Base-by-base conservation (phyloP, 805 yeast genomes). In the Metschnikowia henanensis region DNA sequence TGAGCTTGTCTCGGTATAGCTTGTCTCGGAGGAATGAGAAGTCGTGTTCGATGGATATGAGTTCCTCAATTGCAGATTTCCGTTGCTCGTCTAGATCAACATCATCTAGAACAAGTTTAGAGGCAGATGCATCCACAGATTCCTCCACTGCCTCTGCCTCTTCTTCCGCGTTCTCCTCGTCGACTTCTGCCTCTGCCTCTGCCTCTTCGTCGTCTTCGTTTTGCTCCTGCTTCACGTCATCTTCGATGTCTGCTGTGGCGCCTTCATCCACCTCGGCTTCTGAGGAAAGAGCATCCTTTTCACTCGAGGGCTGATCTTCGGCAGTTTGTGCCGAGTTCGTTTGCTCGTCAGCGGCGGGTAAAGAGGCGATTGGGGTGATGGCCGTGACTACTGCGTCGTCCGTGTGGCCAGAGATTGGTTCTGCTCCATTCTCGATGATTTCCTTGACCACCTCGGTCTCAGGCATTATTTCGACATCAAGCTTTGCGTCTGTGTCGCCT, bases 1-100 rank as follows among this genome's bases (percentile, higher is more conserved):
- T 72, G 58, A 91, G 68, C 61, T 88, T 91, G 60, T 90, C 96
- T 47, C 85, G 90, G 63, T 86, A 92, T 38, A 94, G 69, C 56
- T 78, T 77, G 62, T 94, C 97, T 50, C 97, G 79, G 43, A 92
- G 72, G 49, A 78, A 74, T 6, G 98, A 97, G 72, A 91, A 94
- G 42, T 84, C 85, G 32, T 83, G 72, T 61, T 94, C 99, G 45
- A 94, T 89, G 19, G 77, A 79, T 2, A 90, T 84, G 40, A 94
- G 77, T 40, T 80, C 84, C 39, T 78, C 76, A 40, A 92, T 70
- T 2, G 96, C 96, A 20, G 75, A 73, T 44, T 76, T 72, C 12
- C 94, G 51, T 47, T 69, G 72, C 44, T 69, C 71, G 45, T 68
- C 71, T 37, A 68, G 44, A 37, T 62, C 57, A 16, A 49, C 28